These are phyloP conservation scores for Rutidosis leptorrhynchoides DNA, from an alignment of 129 eudicot genomes.

Conservation along the genomic window DNA sequence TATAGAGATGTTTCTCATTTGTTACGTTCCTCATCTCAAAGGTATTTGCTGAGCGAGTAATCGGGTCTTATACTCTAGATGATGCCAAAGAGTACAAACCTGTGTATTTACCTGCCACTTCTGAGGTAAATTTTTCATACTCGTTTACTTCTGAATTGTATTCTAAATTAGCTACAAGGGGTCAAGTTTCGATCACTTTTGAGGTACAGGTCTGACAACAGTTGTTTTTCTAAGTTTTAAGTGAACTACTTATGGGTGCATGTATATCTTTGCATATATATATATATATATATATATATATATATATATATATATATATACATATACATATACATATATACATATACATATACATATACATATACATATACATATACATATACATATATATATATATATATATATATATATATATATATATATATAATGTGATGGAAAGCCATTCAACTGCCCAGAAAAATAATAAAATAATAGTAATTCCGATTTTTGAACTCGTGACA, in stretches of 20 bases:
- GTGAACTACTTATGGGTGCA: neutral
- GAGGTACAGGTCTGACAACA: neutral
- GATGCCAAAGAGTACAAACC: constrained; percentile 71
- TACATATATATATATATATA: too few relatives aligned
- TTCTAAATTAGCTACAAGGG: neutral
- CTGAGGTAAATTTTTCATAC: constrained; percentile 50
- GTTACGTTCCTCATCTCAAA: constrained; percentile 17
- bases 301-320: too few relatives aligned
- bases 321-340: too few relatives aligned
- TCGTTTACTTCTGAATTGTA: neutral
- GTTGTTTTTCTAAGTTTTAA: neutral
- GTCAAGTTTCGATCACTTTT: constrained; percentile 9
- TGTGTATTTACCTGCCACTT: constrained; percentile 63
- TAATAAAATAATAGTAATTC: neutral
- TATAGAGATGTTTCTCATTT: neutral
- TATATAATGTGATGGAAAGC: neutral
- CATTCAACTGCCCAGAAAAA: neutral
- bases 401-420: too few relatives aligned
- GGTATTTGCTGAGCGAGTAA: constrained; percentile 82
- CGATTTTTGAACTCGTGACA: constrained; percentile 3
- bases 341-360: too few relatives aligned
- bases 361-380: too few relatives aligned
- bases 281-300: too few relatives aligned
- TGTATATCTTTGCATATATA: neutral
- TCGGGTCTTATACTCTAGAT: constrained; percentile 77